These are phyloP conservation scores for Periglandula ipomoeae DNA, from an alignment of 2,329 filamentous ascomycete genomes.

Conservation along the genomic window DNA sequence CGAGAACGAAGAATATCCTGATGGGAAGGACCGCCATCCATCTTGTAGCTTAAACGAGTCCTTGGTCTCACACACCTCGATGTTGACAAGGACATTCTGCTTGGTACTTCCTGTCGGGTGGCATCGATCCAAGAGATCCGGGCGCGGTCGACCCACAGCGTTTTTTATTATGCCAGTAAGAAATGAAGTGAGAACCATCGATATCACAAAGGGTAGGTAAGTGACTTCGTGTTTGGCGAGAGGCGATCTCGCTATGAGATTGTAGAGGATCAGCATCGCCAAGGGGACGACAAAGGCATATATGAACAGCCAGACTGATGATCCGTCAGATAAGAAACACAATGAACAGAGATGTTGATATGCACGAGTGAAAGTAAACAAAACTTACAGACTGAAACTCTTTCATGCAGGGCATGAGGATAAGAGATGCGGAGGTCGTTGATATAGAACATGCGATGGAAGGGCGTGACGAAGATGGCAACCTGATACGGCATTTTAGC, in stretches of 20 bases:
- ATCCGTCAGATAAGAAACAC: not conserved
- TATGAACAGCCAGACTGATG: conserved; percentile 60
- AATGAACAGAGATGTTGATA: not conserved
- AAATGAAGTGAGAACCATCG: conserved; percentile 67
- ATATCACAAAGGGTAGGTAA: conserved; percentile 69
- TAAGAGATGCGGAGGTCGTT: conserved; percentile 78
- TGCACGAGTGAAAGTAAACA: not conserved
- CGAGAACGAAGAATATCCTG: conserved; percentile 69
- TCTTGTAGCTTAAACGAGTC: conserved; percentile 64
- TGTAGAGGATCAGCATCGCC: conserved; percentile 55
- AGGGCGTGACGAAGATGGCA: conserved; percentile 54
- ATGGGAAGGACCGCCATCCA: conserved; percentile 77
- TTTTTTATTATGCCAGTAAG: conserved; percentile 91
- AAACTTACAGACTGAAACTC: conserved; percentile 65
- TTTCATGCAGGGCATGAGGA: conserved; percentile 75
- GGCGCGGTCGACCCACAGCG: conserved; percentile 64
- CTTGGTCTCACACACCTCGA: conserved; percentile 64
- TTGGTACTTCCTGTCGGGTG: conserved; percentile 50
- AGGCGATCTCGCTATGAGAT: conserved; percentile 50
- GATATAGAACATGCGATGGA: conserved; percentile 89
- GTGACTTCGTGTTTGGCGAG: conserved; percentile 79
- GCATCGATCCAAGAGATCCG: conserved; percentile 64
- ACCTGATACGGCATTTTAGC: conserved; percentile 13
- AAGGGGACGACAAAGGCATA: conserved; percentile 71
- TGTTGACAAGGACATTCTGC: conserved; percentile 45